Percentiles rank a stretch among this genome's conserved stretches.
These are phyloP conservation scores for Hortiboletus campestris DNA, from an alignment of 768 basidiomycete genomes.

Conservation along the genomic window DNA sequence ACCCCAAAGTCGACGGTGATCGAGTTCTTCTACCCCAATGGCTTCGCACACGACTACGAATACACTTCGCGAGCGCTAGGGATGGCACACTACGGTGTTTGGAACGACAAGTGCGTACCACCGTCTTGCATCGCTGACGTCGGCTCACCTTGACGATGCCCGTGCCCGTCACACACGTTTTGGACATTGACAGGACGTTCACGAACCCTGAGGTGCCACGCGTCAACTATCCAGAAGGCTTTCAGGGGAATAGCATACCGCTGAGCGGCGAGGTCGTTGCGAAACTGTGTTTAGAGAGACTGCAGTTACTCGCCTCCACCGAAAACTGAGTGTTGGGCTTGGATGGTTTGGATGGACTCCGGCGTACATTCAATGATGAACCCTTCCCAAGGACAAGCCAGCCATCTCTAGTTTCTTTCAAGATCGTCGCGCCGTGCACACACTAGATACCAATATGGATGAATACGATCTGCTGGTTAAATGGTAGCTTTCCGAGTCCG, in stretches of 20 bases:
- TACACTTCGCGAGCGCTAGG: constrained; percentile 79
- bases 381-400: not conserved
- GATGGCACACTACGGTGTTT: constrained; percentile 83
- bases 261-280: constrained; percentile 73
- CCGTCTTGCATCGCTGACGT: not conserved
- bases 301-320: constrained; percentile 26
- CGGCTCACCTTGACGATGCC: not conserved
- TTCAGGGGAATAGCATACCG: constrained; percentile 85
- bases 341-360: not conserved
- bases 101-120: constrained; percentile 60
- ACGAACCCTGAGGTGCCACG: constrained; percentile 69
- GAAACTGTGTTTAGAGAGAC: constrained; percentile 48
- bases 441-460: not conserved
- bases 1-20: constrained; percentile 81
- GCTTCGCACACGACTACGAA: constrained; percentile 86
- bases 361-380: not conserved
- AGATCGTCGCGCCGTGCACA: too few relatives aligned
- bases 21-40: constrained; percentile 84
- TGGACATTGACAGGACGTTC: constrained; percentile 52
- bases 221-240: constrained; percentile 79
- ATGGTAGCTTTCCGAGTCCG: constrained; percentile 1
- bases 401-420: not conserved
- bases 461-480: constrained; percentile 8
- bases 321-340: not conserved
- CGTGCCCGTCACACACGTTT: not conserved